A percentile compares a stretch with the other conserved stretches of the same genome.
Evolutionary conservation across 768 basidiomycete species (phyloP).

Genomic region (Lentinula aciculospora): DNA sequence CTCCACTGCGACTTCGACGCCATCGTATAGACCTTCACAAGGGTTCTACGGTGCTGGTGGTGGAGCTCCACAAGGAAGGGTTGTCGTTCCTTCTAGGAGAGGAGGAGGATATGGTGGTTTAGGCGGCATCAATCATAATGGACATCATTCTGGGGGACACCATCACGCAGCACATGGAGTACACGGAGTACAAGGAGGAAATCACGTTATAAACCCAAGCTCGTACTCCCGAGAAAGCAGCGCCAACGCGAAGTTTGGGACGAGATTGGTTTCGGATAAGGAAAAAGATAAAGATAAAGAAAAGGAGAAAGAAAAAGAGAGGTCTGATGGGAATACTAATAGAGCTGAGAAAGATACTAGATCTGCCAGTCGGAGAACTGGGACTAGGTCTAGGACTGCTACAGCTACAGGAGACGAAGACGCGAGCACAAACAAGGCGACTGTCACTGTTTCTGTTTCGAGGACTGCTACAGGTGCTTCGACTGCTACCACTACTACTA

Average conservation of each 20-base stretch:
- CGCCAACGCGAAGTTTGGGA: constrained; percentile 91
- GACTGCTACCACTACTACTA: constrained; percentile 34
- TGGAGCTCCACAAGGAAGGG: constrained; percentile 19
- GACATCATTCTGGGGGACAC: neutral
- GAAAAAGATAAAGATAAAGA: constrained; percentile 14
- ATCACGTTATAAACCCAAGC: constrained; percentile 24
- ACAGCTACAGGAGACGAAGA: constrained; percentile 54
- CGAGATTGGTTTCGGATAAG: constrained; percentile 68
- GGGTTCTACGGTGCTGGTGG: neutral
- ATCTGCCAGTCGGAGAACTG: constrained; percentile 58
- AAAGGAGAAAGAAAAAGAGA: neutral
- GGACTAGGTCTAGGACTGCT: neutral
- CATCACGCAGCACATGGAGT: neutral
- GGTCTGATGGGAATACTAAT: neutral
- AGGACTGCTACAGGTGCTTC: no score
- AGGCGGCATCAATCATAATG: neutral
- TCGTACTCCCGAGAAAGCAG: constrained; percentile 78
- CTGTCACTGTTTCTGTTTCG: no score
- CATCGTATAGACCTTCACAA: no score
- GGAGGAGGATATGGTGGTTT: constrained; percentile 20
- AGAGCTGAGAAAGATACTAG: constrained; percentile 26
- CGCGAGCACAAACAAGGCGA: constrained; percentile 50
- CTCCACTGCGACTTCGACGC: neutral
- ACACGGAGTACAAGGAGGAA: neutral
- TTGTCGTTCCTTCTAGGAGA: constrained; percentile 34